phyloP scores from a whole-genome alignment of 1,284 basidiomycete species.

The Meira nashicola region DNA sequence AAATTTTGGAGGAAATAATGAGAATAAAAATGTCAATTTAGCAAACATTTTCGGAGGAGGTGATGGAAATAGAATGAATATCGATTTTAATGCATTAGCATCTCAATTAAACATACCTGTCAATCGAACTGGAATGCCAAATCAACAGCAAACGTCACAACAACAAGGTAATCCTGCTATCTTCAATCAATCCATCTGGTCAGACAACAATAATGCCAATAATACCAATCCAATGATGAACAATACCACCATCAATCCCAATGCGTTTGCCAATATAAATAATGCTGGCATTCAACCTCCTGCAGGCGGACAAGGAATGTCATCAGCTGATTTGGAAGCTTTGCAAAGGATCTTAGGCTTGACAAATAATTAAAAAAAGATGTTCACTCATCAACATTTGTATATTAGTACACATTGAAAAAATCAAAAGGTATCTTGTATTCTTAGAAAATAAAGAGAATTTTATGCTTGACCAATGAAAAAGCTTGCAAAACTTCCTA shows the following conservation, averaged over 20 bases:
- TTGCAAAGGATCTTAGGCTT: background rate
- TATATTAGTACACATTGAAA: background rate
- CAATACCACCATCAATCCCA: too few relatives aligned
- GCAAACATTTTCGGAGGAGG: too few relatives aligned
- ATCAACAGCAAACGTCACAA: background rate
- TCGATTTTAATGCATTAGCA: conserved; percentile 1
- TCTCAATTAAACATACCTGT: background rate
- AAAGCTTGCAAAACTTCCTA: conserved; percentile 35
- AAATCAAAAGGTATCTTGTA: background rate
- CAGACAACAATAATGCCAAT: background rate
- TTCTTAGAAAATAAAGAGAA: background rate
- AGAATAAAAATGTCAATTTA: too few relatives aligned
- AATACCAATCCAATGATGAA: background rate
- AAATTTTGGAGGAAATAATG: too few relatives aligned
- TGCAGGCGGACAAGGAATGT: too few relatives aligned
- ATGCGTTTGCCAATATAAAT: too few relatives aligned
- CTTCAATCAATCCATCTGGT: too few relatives aligned
- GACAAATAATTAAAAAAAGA: too few relatives aligned
- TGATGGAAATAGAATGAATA: too few relatives aligned
- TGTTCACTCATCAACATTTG: background rate
- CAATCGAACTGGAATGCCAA: too few relatives aligned
- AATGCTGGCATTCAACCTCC: too few relatives aligned
- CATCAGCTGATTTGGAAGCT: background rate
- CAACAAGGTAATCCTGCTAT: background rate
- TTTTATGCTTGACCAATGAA: background rate